Conservation (phyloP, 345 rosid genomes). For the Brassica incana region DNA sequence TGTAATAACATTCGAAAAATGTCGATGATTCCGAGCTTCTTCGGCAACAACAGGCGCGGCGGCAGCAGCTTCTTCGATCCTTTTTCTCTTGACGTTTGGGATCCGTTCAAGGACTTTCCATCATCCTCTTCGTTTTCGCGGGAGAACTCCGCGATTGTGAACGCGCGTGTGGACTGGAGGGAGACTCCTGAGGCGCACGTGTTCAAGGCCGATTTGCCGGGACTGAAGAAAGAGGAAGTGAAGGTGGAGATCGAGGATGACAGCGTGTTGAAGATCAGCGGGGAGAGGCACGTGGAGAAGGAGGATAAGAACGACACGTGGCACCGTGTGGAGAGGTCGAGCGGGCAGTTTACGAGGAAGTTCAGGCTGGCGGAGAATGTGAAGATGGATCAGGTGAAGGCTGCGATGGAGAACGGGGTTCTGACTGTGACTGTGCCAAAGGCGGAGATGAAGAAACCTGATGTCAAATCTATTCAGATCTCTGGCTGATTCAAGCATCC, state of each 20-base stretch:
- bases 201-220: conserved; percentile 37
- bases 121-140: conserved; percentile 9
- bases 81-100: conserved; percentile 30
- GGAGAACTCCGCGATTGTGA: conserved; percentile 28
- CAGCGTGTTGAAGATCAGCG: conserved; percentile 39
- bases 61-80: conserved; percentile 42
- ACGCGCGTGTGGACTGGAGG: conserved; percentile 41
- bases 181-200: conserved; percentile 41
- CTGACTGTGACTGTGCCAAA: conserved; percentile 53
- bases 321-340: conserved; percentile 37
- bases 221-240: conserved; percentile 45
- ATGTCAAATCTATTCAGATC: conserved; percentile 53
- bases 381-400: conserved; percentile 47
- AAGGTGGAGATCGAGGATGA: conserved; percentile 49
- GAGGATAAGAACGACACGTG: conserved; percentile 43
- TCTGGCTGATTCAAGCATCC: conserved; percentile 28
- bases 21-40: conserved; percentile 47
- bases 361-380: conserved; percentile 42
- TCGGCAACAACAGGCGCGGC: conserved; percentile 40
- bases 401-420: conserved; percentile 58
- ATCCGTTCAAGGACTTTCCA: conserved; percentile 29
- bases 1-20: neutral
- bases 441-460: conserved; percentile 38
- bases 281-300: conserved; percentile 40
- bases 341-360: conserved; percentile 37